A percentile compares a stretch with the other conserved stretches of the same genome.
phyloP scores from a whole-genome alignment of 2,329 filamentous ascomycete genomes.

The Didymella sp. region DNA sequence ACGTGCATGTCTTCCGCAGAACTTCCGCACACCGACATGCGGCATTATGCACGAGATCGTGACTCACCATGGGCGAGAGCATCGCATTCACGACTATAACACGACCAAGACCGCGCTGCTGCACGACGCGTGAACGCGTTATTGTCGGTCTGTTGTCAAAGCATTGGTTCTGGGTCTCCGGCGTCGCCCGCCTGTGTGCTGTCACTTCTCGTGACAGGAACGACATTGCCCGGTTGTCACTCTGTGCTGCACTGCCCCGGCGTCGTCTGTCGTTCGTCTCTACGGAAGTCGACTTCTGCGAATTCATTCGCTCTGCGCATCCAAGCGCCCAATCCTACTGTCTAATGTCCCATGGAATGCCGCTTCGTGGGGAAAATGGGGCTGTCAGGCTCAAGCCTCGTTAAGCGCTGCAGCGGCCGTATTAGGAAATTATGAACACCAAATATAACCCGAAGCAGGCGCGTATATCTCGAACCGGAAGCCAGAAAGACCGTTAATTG shows the following conservation, averaged over 20 bases:
- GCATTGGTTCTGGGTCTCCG: slow-evolving; percentile 38
- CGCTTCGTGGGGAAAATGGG: slow-evolving; percentile 33
- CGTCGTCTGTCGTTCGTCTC: slow-evolving; percentile 16
- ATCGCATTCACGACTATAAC: slow-evolving; percentile 48
- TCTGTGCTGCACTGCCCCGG: slow-evolving; percentile 24
- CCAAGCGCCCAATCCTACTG: slow-evolving; percentile 41
- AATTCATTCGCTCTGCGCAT: slow-evolving; percentile 37
- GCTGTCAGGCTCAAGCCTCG: slow-evolving; percentile 41
- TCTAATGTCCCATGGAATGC: slow-evolving; percentile 37
- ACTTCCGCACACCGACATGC: slow-evolving; percentile 25
- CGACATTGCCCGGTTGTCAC: slow-evolving; percentile 33
- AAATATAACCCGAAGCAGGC: slow-evolving; percentile 44
- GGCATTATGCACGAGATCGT: slow-evolving; percentile 36
- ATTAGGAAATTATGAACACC: slow-evolving; percentile 35
- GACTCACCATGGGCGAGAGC: slow-evolving; percentile 47
- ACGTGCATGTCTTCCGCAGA: slow-evolving; percentile 27
- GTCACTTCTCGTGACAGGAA: slow-evolving; percentile 17
- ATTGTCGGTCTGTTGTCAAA: slow-evolving; percentile 18
- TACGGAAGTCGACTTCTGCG: slow-evolving; percentile 8
- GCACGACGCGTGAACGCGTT: slow-evolving; percentile 45
- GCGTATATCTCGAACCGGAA: slow-evolving; percentile 28
- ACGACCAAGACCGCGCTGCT: slow-evolving; percentile 39
- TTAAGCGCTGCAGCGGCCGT: slow-evolving; percentile 40
- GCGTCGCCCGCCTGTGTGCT: slow-evolving; percentile 38
- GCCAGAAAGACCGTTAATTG: slow-evolving; percentile 41